A percentile compares a stretch with the other conserved stretches of the same genome.
Conservation (phyloP, 805 yeast species). For the Pichia paraexigua region DNA sequence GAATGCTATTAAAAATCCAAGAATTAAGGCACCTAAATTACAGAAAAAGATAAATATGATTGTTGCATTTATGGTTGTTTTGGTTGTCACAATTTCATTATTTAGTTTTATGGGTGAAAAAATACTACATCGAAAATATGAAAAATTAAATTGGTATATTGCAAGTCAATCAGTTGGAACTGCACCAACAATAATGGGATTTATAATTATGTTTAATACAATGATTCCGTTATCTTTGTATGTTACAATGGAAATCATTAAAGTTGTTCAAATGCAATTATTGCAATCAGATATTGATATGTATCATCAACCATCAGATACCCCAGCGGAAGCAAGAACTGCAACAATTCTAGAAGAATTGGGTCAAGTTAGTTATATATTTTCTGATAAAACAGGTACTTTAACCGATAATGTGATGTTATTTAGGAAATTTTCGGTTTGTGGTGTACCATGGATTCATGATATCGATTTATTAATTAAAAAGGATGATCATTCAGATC, state of each 20-base stretch:
- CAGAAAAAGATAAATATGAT: slow-evolving; percentile 77
- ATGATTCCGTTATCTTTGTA: slow-evolving; percentile 90
- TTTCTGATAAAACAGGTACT: slow-evolving; percentile 97
- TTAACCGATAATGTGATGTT: slow-evolving; percentile 92
- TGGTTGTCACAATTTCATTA: slow-evolving; percentile 66
- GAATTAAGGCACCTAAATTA: slow-evolving; percentile 88
- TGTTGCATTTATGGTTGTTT: slow-evolving; percentile 78
- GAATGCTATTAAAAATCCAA: slow-evolving; percentile 86
- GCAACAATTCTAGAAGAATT: slow-evolving; percentile 93
- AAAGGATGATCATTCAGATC: slow-evolving; percentile 15
- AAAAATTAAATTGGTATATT: slow-evolving; percentile 64
- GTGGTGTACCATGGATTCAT: slow-evolving; percentile 88
- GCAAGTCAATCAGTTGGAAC: slow-evolving; percentile 66
- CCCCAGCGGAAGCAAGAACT: slow-evolving; percentile 91
- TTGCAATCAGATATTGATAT: slow-evolving; percentile 90
- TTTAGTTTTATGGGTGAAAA: slow-evolving; percentile 79
- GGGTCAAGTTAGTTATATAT: slow-evolving; percentile 92
- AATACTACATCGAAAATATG: slow-evolving; percentile 35
- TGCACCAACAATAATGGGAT: slow-evolving; percentile 90
- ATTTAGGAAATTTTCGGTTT: slow-evolving; percentile 78
- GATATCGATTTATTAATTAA: slow-evolving; percentile 44
- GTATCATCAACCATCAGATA: slow-evolving; percentile 77
- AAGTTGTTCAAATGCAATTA: slow-evolving; percentile 73
- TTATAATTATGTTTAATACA: slow-evolving; percentile 94
- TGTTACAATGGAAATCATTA: slow-evolving; percentile 94